Evolutionary conservation across 1,284 basidiomycete species (phyloP), one percentile per base, ranked within the genome.

Genomic region (Marasmius tenuissimus): DNA sequence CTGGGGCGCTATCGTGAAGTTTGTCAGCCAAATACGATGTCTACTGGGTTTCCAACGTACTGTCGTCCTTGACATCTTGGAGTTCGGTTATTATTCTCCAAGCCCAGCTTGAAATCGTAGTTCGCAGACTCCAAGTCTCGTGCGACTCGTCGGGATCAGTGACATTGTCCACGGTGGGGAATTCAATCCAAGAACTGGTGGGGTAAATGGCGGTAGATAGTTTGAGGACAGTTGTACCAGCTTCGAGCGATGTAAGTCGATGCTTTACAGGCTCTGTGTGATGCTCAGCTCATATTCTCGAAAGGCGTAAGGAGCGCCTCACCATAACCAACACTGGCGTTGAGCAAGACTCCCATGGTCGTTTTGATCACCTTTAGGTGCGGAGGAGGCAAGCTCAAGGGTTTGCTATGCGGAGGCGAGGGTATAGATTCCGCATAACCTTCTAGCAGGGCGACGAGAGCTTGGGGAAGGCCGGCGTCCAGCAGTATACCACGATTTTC

Each of bases 281-380:
- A 37, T 34, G 40, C 37, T 57, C 18, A 50, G 45, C 27, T 22
- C 54, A 51, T 47, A 16, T 33, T 38, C 54, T 48, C 22, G 38
- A 40, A 51, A 54, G 60, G 50, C 37, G 33, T 40, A 42, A 58
- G 27, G n/a, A 38, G 51, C 12, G 33, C 71, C 83, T 57, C 65
- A 92, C 92, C 88, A 72, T 88, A 93, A 58, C 87, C 87, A 59
- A 95, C 80, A 66, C 89, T 88, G 20, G 88, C 85, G 69, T 96
- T 96, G 55, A 96, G 74, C 34, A 96, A 78, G 7, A 91, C 88
- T 3, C 93, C 94, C 60, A 94, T 83, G 4, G 90, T 84, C 4
- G 91, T 93, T 69, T 88, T 87, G 57, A 94, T 79, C 61, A 94
- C 78, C 69, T 85, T 89, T 45, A 94, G 81, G 68, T 93, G 86